Evolutionary conservation across 345 rosid genomes (phyloP).

Genomic region (Populus pruinosa): DNA sequence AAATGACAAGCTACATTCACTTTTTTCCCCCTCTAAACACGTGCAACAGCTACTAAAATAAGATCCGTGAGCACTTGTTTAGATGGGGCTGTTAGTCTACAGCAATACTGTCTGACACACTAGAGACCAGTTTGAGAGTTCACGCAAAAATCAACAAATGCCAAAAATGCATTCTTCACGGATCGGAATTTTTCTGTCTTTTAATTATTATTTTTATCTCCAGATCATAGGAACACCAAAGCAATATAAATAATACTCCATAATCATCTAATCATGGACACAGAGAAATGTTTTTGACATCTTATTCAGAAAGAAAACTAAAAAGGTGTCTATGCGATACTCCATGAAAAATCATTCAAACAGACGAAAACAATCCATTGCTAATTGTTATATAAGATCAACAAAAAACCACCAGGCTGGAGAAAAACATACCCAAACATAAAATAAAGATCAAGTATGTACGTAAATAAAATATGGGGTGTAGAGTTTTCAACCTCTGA

Average conservation of each 20-base stretch:
- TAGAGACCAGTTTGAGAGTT: not conserved
- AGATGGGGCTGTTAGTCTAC: not conserved
- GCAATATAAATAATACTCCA: too few species aligned
- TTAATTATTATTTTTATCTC: too few species aligned
- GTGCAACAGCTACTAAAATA: not conserved
- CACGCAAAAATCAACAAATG: not conserved
- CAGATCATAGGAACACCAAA: too few species aligned
- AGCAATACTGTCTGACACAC: not conserved
- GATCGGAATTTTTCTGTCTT: too few species aligned
- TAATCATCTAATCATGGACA: too few species aligned
- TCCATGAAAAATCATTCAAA: not conserved
- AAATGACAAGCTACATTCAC: not conserved
- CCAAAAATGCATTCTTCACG: too few species aligned
- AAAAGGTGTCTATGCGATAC: too few species aligned
- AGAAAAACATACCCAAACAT: not conserved
- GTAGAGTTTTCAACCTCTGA: constrained; percentile 43
- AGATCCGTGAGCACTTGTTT: not conserved
- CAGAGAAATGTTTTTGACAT: too few species aligned
- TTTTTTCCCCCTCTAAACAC: not conserved
- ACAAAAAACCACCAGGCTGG: not conserved
- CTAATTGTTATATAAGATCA: not conserved
- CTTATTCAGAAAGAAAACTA: too few species aligned
- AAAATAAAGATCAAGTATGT: not conserved
- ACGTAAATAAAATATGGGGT: not conserved
- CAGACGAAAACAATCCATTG: not conserved